A percentile compares a stretch with the other conserved stretches of the same genome.
Conservation (phyloP, 2,329 filamentous ascomycete species). For the Colletotrichum siamense region DNA sequence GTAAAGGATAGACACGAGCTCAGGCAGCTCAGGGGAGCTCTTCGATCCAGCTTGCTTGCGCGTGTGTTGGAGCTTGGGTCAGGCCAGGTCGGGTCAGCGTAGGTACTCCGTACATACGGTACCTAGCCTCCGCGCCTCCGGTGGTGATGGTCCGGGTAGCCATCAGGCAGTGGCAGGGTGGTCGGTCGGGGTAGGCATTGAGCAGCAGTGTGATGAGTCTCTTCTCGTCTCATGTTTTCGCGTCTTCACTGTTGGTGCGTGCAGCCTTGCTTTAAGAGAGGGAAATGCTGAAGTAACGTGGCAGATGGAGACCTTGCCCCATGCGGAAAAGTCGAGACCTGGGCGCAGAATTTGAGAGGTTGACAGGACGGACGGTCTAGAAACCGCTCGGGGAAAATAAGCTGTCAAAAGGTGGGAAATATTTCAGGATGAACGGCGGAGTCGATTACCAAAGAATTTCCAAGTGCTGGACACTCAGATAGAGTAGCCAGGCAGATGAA, state of each 20-base stretch:
- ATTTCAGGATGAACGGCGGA: neutral
- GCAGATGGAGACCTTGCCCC: conserved; percentile 20
- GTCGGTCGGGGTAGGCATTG: conserved; percentile 12
- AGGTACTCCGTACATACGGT: neutral
- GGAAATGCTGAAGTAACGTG: conserved; percentile 20
- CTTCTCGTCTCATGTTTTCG: conserved; percentile 16
- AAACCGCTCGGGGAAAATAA: neutral
- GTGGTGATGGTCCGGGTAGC: neutral
- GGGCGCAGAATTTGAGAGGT: conserved; percentile 11
- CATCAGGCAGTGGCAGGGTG: neutral
- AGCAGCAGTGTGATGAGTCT: conserved; percentile 6
- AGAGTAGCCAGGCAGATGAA: neutral
- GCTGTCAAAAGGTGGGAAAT: neutral
- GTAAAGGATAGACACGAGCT: neutral
- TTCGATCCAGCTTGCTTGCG: neutral
- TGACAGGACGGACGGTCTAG: conserved; percentile 1
- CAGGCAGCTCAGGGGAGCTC: neutral
- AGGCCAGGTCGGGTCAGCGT: neutral
- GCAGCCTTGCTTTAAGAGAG: conserved; percentile 17
- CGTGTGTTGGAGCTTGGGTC: conserved; percentile 8
- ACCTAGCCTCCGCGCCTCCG: neutral
- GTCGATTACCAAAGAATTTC: neutral
- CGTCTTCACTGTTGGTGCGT: conserved; percentile 2
- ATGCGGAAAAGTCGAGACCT: conserved; percentile 8
- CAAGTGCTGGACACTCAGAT: neutral